Base-by-base conservation (phyloP, 306 rosid species). In the Medicago lupulina region DNA sequence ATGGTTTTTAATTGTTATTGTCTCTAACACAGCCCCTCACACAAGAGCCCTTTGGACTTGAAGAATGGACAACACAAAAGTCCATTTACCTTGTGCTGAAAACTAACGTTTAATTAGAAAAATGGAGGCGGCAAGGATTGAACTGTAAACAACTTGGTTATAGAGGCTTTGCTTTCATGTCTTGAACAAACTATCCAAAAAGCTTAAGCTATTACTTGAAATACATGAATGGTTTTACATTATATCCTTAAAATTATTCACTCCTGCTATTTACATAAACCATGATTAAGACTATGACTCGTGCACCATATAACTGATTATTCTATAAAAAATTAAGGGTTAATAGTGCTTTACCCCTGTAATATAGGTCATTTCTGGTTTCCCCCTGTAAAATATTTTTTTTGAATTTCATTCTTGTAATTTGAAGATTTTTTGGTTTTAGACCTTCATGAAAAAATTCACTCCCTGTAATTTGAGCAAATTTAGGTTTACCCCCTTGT, bases 241-340 rank as follows among this genome's bases (percentile, higher is more conserved):
- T 62, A 62, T 2, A 34, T 15, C 46, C 21, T 4, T 62, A 62
- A 34, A 23, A 64, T 38, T 16, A 46, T 54, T 34, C 73, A 59
- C 44, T 66, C 21, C 63, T 31, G 15, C 64, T 75, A 38, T 53
- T 58, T 67, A 59, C 60, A 71, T 50, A 70, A 67, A 39, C 40
- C 73, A 59, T 58, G 58, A 59, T 58, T 47, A 25, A 58, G 44
- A 31, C 44, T 8, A 14, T 38, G 59, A 31, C 68, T 14, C 34
- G 47, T 74, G 34, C 23, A 66, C 15, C 39, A n/a, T 9, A 18
- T 28, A 31, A 4, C 36, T 5, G 6, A 31, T 4, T 31, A 31
- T 31, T 31, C 36, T 31, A 5, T 31, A 23, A 23, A 23, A 23
- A 23, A 23, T n/a, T n/a, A n/a, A n/a, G n/a, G n/a, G n/a, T n/a